Base-by-base conservation (phyloP, 495 filamentous ascomycete species). In the Hypoxylon fuscum region DNA sequence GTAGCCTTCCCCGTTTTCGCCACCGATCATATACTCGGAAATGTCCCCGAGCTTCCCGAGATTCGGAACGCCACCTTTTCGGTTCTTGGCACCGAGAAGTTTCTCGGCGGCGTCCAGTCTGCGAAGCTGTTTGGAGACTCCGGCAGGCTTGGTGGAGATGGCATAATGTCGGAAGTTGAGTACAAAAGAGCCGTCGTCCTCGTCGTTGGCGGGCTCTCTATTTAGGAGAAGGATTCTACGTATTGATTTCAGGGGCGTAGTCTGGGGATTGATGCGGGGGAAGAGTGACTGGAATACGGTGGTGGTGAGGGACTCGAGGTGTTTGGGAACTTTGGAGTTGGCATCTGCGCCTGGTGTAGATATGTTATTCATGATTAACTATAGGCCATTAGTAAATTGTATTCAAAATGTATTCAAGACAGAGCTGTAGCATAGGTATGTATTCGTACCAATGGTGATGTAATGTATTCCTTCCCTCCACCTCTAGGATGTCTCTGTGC, bases 281-380 rank as follows among this genome's bases (percentile, higher is more conserved):
- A 99, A 98, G 31, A 99, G 85, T 1, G 91, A 96, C 73, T 97
- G 95, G 77, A 98, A 99, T 64, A 97, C 86, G 32, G 92, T 93
- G 5, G 93, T 98, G 1, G 90, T 87, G n/a, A 99, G 88, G 18
- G 87, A 85, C 75, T 99, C 96, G 68, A 98, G 90, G 57, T 96
- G 92, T 66, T 91, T 93, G 14, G 90, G 88, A 14, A 90, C 82
- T 40, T 77, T 75, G 20, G 83, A 76, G 18, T 83, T 86, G 14
- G 87, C 81, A 44, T 89, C 86, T n/a, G 87, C 79, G 50, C 81
- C 73, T 22, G 90, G 82, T 1, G 85, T 88, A 29, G 82, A 84
- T 76, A 99, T 97, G 72, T 97, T 96, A 77, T 99, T 99, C 95
- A 98, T 97, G 52, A 98, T 96, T 14, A 98, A 83, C 85, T 89